Evolutionary conservation across 2,329 filamentous ascomycete species (phyloP).

Genomic region (Apiospora hydei): DNA sequence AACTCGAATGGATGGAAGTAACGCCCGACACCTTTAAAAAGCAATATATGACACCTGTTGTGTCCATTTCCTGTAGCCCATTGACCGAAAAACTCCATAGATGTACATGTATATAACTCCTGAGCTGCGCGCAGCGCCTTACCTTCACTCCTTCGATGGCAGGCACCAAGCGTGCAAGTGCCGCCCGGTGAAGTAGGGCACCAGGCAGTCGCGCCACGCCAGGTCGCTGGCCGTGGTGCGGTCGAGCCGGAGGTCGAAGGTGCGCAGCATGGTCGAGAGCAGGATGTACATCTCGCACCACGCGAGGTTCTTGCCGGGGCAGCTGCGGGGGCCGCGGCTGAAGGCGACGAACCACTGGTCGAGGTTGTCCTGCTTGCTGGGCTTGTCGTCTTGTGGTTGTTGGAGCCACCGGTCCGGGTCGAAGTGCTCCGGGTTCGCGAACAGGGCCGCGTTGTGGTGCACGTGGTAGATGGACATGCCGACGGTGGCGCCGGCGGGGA

Average conservation of each 20-base stretch:
- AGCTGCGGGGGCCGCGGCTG: slow-evolving; percentile 25
- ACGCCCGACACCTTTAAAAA: background rate
- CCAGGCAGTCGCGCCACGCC: slow-evolving; percentile 24
- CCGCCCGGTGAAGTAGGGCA: slow-evolving; percentile 10
- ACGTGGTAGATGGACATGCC: slow-evolving; percentile 25
- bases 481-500: slow-evolving; percentile 24
- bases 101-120: background rate
- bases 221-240: slow-evolving; percentile 15
- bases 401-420: slow-evolving; percentile 25
- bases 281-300: slow-evolving; percentile 25
- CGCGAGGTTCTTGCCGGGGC: slow-evolving; percentile 23
- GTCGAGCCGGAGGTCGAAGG: slow-evolving; percentile 21
- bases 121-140: background rate
- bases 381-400: background rate
- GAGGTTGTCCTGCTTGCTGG: background rate
- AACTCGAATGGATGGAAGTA: background rate
- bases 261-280: slow-evolving; percentile 18
- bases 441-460: slow-evolving; percentile 17
- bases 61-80: background rate
- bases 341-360: slow-evolving; percentile 24
- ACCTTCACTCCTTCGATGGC: slow-evolving; percentile 2
- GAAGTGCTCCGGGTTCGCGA: slow-evolving; percentile 23
- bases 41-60: background rate
- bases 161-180: slow-evolving; percentile 21
- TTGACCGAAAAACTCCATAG: background rate